Percentiles rank a stretch among this genome's conserved stretches.
Conservation (phyloP, 164 flowering plant genomes). For the Vitis cinerea region DNA sequence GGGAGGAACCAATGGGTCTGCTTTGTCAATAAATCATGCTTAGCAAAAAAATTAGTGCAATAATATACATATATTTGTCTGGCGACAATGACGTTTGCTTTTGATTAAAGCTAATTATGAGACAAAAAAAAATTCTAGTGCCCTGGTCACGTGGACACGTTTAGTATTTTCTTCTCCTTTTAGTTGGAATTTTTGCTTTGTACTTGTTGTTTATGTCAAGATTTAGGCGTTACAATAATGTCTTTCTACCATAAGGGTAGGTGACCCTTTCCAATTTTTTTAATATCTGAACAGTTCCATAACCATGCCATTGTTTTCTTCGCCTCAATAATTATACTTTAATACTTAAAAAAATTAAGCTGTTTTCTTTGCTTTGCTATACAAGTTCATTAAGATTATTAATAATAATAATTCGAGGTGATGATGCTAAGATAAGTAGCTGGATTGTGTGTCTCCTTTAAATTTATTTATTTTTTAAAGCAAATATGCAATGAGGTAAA, state of each 20-base stretch:
- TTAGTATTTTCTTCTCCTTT: neutral
- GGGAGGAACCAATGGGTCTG: neutral
- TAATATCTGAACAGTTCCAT: constrained; percentile 12
- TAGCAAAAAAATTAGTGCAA: neutral
- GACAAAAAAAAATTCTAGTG: neutral
- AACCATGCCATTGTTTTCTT: constrained; percentile 12
- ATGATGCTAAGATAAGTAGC: no score
- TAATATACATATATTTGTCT: no score
- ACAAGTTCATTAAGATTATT: no score
- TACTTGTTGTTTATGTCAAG: constrained; percentile 2
- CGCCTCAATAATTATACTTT: constrained; percentile 11
- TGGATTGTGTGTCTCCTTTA: no score
- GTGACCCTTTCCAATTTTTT: constrained; percentile 6
- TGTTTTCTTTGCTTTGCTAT: no score
- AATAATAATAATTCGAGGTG: no score
- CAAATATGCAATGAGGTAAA: no score
- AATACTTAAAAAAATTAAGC: no score
- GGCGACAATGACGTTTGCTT: no score
- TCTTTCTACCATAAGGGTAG: constrained; percentile 2
- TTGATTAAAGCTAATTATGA: neutral
- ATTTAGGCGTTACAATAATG: neutral
- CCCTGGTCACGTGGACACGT: constrained; percentile 20
- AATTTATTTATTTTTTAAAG: no score
- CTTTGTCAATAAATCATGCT: neutral
- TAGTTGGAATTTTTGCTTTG: constrained; percentile 2